A percentile compares a stretch with the other conserved stretches of the same genome.
Evolutionary conservation across 306 rosid genomes (phyloP).

Genomic region (Medicago ruthenica): DNA sequence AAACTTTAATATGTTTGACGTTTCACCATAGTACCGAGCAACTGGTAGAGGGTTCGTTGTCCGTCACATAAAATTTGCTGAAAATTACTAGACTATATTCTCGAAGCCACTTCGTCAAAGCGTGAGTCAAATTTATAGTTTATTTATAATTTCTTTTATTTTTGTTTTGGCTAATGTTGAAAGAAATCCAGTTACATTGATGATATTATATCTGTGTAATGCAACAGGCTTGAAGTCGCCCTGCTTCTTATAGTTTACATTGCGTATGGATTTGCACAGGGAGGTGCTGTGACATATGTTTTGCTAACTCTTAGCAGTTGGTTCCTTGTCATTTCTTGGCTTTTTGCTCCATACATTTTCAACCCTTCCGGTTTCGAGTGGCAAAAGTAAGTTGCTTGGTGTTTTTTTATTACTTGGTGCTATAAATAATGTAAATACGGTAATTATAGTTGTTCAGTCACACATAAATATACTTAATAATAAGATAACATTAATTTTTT

Average conservation of each 20-base stretch:
- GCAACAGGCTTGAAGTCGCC: conserved; percentile 89
- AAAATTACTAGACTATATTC: conserved; percentile 93
- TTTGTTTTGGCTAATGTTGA: conserved; percentile 16
- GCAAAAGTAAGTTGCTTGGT: conserved; percentile 82
- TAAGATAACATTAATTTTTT: too few relatives aligned
- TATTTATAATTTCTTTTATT: conserved; percentile 14
- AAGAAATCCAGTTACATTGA: conserved; percentile 28
- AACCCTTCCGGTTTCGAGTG: conserved; percentile 99
- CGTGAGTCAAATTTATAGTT: conserved; percentile 65
- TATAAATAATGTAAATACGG: neutral
- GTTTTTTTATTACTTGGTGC: conserved; percentile 5
- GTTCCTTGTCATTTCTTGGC: conserved; percentile 99
- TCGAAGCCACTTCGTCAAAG: conserved; percentile 95
- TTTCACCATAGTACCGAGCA: conserved; percentile 85
- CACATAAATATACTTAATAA: neutral
- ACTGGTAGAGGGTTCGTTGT: conserved; percentile 99
- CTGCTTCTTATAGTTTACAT: conserved; percentile 83
- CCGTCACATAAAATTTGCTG: conserved; percentile 95
- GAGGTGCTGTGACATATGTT: conserved; percentile 85
- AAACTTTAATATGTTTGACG: conserved; percentile 14
- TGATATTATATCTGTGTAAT: conserved; percentile 38
- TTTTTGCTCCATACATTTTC: conserved; percentile 95
- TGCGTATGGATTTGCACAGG: conserved; percentile 74
- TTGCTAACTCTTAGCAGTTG: conserved; percentile 94
- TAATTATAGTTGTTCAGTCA: neutral